Percentiles rank a stretch among this genome's conserved stretches.
Conservation (phyloP, 139 green algal species). For the Asterochloris sp. region DNA sequence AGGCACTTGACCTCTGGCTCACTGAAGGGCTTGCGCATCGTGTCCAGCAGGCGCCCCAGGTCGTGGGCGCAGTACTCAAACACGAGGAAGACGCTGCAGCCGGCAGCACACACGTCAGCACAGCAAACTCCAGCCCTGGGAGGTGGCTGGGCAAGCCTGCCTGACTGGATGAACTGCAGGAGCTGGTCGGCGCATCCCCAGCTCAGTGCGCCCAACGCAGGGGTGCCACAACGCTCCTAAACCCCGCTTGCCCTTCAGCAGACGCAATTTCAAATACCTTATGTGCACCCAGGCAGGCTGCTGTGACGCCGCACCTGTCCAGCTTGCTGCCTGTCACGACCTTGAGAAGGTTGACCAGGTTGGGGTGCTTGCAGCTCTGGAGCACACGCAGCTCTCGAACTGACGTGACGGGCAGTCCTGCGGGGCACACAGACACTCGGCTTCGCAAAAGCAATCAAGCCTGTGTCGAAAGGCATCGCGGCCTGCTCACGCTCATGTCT, state of each 20-base stretch:
- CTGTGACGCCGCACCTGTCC: slow-evolving; percentile 41
- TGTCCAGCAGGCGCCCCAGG: slow-evolving; percentile 68
- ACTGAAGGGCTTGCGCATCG: slow-evolving; percentile 42
- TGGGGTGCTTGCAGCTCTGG: slow-evolving; percentile 57
- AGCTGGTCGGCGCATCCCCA: not conserved
- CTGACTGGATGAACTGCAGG: too few relatives aligned
- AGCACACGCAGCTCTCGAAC: slow-evolving; percentile 74
- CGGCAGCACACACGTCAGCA: not conserved
- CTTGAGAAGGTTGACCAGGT: slow-evolving; percentile 67
- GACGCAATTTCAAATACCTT: not conserved
- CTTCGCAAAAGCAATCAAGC: not conserved
- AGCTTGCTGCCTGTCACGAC: slow-evolving; percentile 69
- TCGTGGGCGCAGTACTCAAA: slow-evolving; percentile 87
- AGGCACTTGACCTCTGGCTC: slow-evolving; percentile 70
- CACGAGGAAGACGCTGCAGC: slow-evolving; percentile 74
- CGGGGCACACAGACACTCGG: not conserved
- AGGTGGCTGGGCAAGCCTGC: too few relatives aligned
- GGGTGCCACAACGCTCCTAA: not conserved
- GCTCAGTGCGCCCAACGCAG: not conserved
- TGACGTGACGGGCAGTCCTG: slow-evolving; percentile 70
- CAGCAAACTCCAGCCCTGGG: too few relatives aligned
- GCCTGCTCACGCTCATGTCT: too few relatives aligned
- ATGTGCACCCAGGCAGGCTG: not conserved
- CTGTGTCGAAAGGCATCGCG: not conserved
- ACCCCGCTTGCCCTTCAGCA: not conserved